Conservation (phyloP, 2,329 filamentous ascomycete species). For the Fusarium citri region DNA sequence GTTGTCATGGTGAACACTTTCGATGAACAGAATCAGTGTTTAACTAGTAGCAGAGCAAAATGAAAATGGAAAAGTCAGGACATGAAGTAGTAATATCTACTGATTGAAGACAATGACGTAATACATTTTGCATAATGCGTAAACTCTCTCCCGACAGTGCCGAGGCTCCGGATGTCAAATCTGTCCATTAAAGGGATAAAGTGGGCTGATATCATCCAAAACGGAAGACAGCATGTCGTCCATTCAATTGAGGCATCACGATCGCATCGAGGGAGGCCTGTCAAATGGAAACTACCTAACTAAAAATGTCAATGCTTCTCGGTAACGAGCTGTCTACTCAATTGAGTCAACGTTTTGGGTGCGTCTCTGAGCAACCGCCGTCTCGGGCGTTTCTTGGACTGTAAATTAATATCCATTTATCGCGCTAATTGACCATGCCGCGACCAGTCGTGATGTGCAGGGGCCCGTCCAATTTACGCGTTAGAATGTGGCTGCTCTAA, state of each 20-base stretch:
- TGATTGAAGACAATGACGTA: slow-evolving; percentile 40
- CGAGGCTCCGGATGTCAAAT: slow-evolving; percentile 14
- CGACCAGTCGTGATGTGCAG: slow-evolving; percentile 1
- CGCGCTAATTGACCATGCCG: slow-evolving; percentile 11
- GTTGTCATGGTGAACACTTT: slow-evolving; percentile 73
- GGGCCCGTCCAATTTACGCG: neutral
- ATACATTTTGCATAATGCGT: slow-evolving; percentile 24
- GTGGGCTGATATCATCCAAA: slow-evolving; percentile 34
- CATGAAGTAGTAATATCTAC: slow-evolving; percentile 17
- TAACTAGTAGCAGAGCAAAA: neutral
- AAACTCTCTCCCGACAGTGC: neutral
- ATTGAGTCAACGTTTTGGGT: slow-evolving; percentile 18
- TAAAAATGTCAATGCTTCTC: slow-evolving; percentile 10
- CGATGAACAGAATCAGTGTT: neutral
- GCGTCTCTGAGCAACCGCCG: slow-evolving; percentile 23
- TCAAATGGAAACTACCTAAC: neutral
- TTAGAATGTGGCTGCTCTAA: slow-evolving; percentile 31
- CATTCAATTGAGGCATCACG: slow-evolving; percentile 1
- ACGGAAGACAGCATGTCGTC: slow-evolving; percentile 9
- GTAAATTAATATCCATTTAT: slow-evolving; percentile 29
- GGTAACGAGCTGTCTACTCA: slow-evolving; percentile 28
- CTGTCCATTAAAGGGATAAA: slow-evolving; percentile 3
- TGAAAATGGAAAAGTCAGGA: neutral
- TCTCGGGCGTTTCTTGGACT: neutral
- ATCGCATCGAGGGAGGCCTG: slow-evolving; percentile 15